A percentile compares a stretch with the other conserved stretches of the same genome.
Conservation (phyloP, 2,329 filamentous ascomycete genomes). For the Didymella keratinophila region DNA sequence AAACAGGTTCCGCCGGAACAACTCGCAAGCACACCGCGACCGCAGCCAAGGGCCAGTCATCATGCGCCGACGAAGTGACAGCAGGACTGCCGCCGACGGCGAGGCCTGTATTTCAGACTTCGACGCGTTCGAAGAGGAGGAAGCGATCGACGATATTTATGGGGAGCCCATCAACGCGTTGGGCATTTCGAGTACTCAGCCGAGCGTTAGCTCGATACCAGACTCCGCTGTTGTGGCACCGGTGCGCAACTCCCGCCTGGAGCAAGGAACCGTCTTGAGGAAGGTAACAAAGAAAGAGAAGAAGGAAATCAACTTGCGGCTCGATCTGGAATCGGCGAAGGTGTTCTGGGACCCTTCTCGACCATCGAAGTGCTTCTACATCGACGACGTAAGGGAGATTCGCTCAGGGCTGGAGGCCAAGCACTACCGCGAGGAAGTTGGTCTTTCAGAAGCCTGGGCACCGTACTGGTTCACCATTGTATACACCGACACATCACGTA, state of each 20-base stretch:
- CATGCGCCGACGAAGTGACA: constrained; percentile 86
- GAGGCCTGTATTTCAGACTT: constrained; percentile 59
- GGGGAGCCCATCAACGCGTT: constrained; percentile 52
- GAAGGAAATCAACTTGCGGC: constrained; percentile 74
- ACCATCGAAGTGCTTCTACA: constrained; percentile 84
- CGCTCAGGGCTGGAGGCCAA: constrained; percentile 82
- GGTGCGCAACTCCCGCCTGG: constrained; percentile 77
- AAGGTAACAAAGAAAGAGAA: constrained; percentile 88
- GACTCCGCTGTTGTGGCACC: constrained; percentile 65
- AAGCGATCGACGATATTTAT: constrained; percentile 57
- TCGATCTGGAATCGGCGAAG: constrained; percentile 84
- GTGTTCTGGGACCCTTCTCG: constrained; percentile 86
- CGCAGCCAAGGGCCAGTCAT: constrained; percentile 90
- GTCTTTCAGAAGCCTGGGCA: constrained; percentile 71
- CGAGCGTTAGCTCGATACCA: constrained; percentile 49
- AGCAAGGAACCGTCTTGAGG: constrained; percentile 77
- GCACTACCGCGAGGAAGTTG: constrained; percentile 87
- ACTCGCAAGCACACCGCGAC: constrained; percentile 76
- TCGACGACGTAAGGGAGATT: constrained; percentile 94
- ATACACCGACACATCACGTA: constrained; percentile 79
- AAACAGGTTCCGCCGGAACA: constrained; percentile 77
- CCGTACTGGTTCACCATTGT: constrained; percentile 88
- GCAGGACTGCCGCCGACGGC: constrained; percentile 71
- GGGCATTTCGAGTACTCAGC: constrained; percentile 49
- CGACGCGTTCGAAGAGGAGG: constrained; percentile 60